Evolutionary conservation across 2,329 filamentous ascomycete species (phyloP), one percentile per base, ranked within the genome.

Genomic region (Claviceps fusiformis): DNA sequence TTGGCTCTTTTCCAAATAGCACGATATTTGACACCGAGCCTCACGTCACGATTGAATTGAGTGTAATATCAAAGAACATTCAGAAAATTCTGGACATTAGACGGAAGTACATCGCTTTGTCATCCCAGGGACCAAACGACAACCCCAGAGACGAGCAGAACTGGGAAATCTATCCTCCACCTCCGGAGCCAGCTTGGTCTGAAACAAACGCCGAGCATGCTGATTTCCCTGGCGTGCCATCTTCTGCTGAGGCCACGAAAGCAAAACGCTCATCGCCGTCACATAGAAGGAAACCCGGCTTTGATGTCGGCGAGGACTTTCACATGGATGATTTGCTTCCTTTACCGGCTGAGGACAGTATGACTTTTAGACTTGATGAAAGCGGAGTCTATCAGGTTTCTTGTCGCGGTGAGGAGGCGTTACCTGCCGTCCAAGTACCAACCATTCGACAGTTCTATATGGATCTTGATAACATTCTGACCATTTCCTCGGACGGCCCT

Each of bases 391-490:
- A 89, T 67, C 93, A 98, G 66, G 89, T 98, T 1, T 96, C 89
- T 65, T 85, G 92, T 62, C 85, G 80, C 50, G 72, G 79, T 5
- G 75, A 77, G 41, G 76, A 84, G 53, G 74, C 80, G 19, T 76
- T 78, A 19, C 90, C 92, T 0, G 81, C 90, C 17, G 79, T 95
- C 52, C 77, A 83, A 49, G 87, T 97, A n/a, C 93, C 93, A 0
- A 95, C 89, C 5, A 82, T 97, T 63, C 83, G 91, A 63, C 92
- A 98, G 64, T 98, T 91, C 65, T 98, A 97, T 69, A 87, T 95
- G 76, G 92, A 96, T 65, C 75, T 98, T 31, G 93, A 98, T 65
- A 78, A 83, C 27, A 85, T 97, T 56, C 76, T 95, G 53, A 83
- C 86, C 56, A 83, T 95, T n/a, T 95, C 91, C 0, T 95, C 91